These are phyloP conservation scores for Hymenoscyphus infarciens DNA, from an alignment of 2,329 filamentous ascomycete species.

Conservation along the genomic window DNA sequence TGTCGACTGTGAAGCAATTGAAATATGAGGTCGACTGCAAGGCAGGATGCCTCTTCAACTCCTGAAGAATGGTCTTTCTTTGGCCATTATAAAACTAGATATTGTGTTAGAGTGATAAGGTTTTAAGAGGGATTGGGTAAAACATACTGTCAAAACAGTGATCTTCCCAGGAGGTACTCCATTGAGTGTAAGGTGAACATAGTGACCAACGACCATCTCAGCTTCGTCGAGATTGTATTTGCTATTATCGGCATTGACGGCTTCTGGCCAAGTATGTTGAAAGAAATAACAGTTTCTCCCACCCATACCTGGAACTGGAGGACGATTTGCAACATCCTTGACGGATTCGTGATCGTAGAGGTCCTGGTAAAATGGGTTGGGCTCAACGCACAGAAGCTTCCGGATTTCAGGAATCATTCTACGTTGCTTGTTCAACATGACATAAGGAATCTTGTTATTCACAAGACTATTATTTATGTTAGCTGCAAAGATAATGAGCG, in stretches of 20 bases:
- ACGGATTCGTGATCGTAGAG: slow-evolving; percentile 58
- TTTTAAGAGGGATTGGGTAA: neutral
- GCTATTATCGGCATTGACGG: slow-evolving; percentile 58
- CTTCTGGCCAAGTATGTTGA: slow-evolving; percentile 62
- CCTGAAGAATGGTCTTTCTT: slow-evolving; percentile 57
- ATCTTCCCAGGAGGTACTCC: slow-evolving; percentile 58
- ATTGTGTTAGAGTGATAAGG: neutral
- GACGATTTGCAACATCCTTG: slow-evolving; percentile 46
- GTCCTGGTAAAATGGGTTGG: slow-evolving; percentile 55
- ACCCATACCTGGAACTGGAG: slow-evolving; percentile 60
- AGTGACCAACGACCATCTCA: slow-evolving; percentile 70
- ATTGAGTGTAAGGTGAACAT: slow-evolving; percentile 68
- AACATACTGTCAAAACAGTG: slow-evolving; percentile 62
- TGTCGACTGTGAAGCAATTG: slow-evolving; percentile 78
- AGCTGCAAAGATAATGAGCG: neutral
- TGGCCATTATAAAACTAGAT: slow-evolving; percentile 77
- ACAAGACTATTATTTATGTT: slow-evolving; percentile 35
- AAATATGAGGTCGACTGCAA: slow-evolving; percentile 34
- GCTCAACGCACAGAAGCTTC: slow-evolving; percentile 44
- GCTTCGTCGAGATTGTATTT: slow-evolving; percentile 70
- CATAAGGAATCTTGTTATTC: slow-evolving; percentile 52
- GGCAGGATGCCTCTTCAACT: slow-evolving; percentile 41
- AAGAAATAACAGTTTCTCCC: slow-evolving; percentile 58
- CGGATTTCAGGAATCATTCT: slow-evolving; percentile 69
- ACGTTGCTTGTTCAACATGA: slow-evolving; percentile 55